Conservation (phyloP, 495 filamentous ascomycete species). For the Xylaria castorea region DNA sequence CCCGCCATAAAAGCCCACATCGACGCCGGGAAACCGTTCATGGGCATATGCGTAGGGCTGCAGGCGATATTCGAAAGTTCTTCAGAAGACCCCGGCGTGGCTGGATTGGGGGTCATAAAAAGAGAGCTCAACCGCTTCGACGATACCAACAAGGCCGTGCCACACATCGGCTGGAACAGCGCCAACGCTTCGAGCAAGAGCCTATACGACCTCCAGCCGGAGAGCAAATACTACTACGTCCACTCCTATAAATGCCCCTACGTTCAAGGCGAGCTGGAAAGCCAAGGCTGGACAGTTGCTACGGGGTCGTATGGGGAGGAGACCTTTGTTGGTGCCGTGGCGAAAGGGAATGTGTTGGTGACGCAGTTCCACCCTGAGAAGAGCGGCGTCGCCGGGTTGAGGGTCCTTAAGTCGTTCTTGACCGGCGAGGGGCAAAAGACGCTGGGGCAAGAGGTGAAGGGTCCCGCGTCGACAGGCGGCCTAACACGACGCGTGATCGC, state of each 20-base stretch:
- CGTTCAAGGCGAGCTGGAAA: constrained; percentile 69
- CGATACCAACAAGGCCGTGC: constrained; percentile 81
- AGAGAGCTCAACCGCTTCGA: constrained; percentile 77
- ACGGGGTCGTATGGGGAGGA: constrained; percentile 87
- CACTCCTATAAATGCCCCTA: constrained; percentile 92
- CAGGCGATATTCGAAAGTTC: constrained; percentile 90
- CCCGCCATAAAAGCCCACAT: constrained; percentile 82
- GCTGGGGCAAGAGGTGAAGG: constrained; percentile 35
- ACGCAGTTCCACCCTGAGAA: constrained; percentile 99
- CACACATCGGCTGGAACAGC: constrained; percentile 98
- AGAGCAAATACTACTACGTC: constrained; percentile 97
- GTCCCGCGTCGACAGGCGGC: constrained; percentile 55
- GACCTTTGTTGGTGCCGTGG: constrained; percentile 89
- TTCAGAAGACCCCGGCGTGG: constrained; percentile 70
- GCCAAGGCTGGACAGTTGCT: constrained; percentile 85
- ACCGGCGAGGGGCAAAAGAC: constrained; percentile 64
- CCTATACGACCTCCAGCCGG: constrained; percentile 76
- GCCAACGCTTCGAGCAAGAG: constrained; percentile 62
- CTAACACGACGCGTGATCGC: constrained; percentile 91
- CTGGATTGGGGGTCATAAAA: constrained; percentile 78
- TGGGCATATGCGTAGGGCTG: constrained; percentile 96
- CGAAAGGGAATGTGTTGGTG: constrained; percentile 81
- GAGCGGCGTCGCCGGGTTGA: constrained; percentile 85
- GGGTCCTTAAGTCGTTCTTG: constrained; percentile 84
- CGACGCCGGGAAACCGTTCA: constrained; percentile 87